Base-by-base conservation (phyloP, 2,329 filamentous ascomycete species). In the Diaporthe ampelina region DNA sequence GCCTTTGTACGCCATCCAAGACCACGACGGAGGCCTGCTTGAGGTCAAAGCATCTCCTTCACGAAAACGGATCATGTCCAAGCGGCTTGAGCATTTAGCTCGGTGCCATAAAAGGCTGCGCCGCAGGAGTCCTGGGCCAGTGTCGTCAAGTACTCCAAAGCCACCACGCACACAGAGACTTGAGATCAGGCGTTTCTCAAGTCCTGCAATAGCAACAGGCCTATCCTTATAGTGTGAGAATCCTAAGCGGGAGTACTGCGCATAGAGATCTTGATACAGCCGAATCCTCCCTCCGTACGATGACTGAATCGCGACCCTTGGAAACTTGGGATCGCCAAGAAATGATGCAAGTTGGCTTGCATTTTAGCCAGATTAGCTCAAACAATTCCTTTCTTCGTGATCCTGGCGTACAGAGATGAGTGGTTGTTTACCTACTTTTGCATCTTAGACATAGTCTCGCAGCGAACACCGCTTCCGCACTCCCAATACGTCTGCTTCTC, bases 401-500 rank as follows among this genome's bases (percentile, higher is more conserved):
- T n/a, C n/a, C n/a, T n/a, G n/a, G n/a, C n/a, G n/a, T n/a, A n/a
- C n/a, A n/a, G n/a, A n/a, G n/a, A n/a, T n/a, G n/a, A n/a, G n/a
- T n/a, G n/a, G n/a, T n/a, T n/a, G n/a, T n/a, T n/a, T n/a, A n/a
- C n/a, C n/a, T n/a, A 84, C 83, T 83, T 84, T 48, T 76, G 75
- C 72, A 83, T 80, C n/a, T 74, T 78, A 0, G 77, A 78, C 40
- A 83, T 29, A 0, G 81, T 83, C 61, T 85, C 83, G 54, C 82
- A 85, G 1, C 81, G 73, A 1, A 85, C 78, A 0, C 82, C 81
- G 0, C 77, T 65, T 0, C 84, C 81, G 43, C 84, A 85, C 54
- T 85, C 84, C 78, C 79, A 86, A 45, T 85, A 85, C 1, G 82
- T 81, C 73, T 85, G 82, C 3, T 73, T 76, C 0, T 80, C 72